Evolutionary conservation across 2,329 filamentous ascomycete species (phyloP), one percentile per base, ranked within the genome.

Genomic region (Monilinia polystroma): DNA sequence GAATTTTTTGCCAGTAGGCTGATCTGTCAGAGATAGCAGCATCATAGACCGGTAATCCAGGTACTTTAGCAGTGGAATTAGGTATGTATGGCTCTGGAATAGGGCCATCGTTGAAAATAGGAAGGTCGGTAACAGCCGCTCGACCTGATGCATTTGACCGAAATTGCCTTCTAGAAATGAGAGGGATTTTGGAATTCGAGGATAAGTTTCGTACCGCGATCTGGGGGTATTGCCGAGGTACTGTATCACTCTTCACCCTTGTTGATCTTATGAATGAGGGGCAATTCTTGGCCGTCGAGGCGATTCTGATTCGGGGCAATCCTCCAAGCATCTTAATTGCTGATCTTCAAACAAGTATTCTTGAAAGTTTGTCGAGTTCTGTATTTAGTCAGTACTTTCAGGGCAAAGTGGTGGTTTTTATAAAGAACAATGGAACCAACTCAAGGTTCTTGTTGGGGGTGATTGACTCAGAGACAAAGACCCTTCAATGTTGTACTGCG

Each of bases 1-100:
- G 75, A 20, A 86, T 77, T 20, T 78, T 79, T 29, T 80, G 80
- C 84, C 84, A 86, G 70, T 85, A 86, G 55, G 70, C 66, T 11
- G 69, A 62, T 49, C 69, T 68, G 16, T 73, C 68, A 51, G 70
- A 68, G 35, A 68, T 47, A 10, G 58, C 10, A 51, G 45, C 32
- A 23, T 66, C 57, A 29, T 63, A 66, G 12, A 52, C 56, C 54
- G 47, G 26, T 14, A 58, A 60, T 38, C 64, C 64, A 26, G 56
- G 56, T 32, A 54, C 20, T 32, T 66, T 41, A 16, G 49, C 35
- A 38, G 35, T 64, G 16, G 20, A 51, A 26, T 47, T 43, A 45
- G 53, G 49, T n/a, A 38, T n/a, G 29, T 67, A 56, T 51, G 62
- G 63, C 38, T 20, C 41, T 51, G 54, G 63, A 8, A 65, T 26